Evolutionary conservation across 2,329 filamentous ascomycete genomes (phyloP), one percentile per base, ranked within the genome.

Genomic region (Nigrograna mackinnonii): DNA sequence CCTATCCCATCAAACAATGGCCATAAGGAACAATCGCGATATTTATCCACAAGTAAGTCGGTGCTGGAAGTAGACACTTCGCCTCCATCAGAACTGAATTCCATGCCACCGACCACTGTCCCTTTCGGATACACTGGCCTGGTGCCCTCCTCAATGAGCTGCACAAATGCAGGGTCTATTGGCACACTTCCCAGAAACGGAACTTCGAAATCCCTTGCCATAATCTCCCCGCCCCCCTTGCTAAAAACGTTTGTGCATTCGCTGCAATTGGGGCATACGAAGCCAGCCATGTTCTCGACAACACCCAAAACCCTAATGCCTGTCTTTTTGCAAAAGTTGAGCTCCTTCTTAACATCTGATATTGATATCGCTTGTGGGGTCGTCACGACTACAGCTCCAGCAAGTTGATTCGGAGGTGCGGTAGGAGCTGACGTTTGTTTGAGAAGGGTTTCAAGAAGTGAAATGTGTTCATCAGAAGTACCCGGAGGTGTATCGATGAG

Each of bases 391-490:
- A 99, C 91, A 0, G 94, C 92, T 6, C 92, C 94, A 1, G 87
- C 82, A 2, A 96, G 79, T 55, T 91, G 86, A 0, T 83, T 83
- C 0, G 83, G 51, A 3, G 49, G 49, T 4, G 54, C 44, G 12
- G 46, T 46, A 0, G 60, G 50, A 1, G 37, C 12, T 0, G 49
- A 48, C 0, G 62, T 64, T 18, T 60, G 56, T 35, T 68, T 67
- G 44, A 92, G 76, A 0, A 96, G 78, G 1, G 68, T 94, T 67
- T 97, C 92, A 5, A 91, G 90, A 1, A 96, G 83, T 1, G 91
- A 94, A 36, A 99, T 97, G 66, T 97, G 94, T 71, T 99, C 94
- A 70, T 99, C 94, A 46, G 88, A 94, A 2, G 94, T 99, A 3
- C 94, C 94, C 0, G 94, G 94, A 11, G 94, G 94, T 3, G 94